Conservation (phyloP, 148 eudicot genomes). For the Fagopyrum esculentum region DNA sequence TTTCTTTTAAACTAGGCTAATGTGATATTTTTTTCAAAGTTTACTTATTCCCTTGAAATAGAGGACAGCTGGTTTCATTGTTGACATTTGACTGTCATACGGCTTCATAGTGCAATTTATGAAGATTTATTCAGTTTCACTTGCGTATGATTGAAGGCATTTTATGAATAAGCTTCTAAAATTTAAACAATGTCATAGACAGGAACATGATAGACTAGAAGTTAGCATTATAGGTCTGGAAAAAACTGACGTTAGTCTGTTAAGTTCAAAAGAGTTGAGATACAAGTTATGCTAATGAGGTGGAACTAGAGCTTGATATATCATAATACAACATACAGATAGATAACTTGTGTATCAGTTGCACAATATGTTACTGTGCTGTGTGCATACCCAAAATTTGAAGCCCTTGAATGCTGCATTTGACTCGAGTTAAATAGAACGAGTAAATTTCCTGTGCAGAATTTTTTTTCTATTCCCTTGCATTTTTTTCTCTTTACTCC, state of each 20-base stretch:
- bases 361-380: not conserved
- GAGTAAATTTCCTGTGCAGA: not conserved
- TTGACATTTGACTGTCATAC: not conserved
- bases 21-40: not conserved
- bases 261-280: not conserved
- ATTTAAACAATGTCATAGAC: not conserved
- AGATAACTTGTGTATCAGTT: not conserved
- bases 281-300: not conserved
- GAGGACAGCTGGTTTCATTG: not conserved
- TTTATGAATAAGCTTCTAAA: constrained; percentile 1
- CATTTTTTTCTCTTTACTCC: not conserved
- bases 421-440: not conserved
- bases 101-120: not conserved
- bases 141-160: not conserved
- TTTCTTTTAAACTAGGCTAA: not conserved
- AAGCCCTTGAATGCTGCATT: not conserved
- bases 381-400: not conserved
- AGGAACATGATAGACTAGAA: not conserved
- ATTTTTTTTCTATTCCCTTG: not conserved
- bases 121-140: not conserved
- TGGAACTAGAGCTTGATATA: not conserved
- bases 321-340: not conserved
- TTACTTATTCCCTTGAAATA: not conserved
- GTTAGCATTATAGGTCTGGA: not conserved
- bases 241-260: not conserved